A percentile compares a stretch with the other conserved stretches of the same genome.
phyloP scores from a whole-genome alignment of 2,329 filamentous ascomycete genomes.

The Cladophialophora psammophila region DNA sequence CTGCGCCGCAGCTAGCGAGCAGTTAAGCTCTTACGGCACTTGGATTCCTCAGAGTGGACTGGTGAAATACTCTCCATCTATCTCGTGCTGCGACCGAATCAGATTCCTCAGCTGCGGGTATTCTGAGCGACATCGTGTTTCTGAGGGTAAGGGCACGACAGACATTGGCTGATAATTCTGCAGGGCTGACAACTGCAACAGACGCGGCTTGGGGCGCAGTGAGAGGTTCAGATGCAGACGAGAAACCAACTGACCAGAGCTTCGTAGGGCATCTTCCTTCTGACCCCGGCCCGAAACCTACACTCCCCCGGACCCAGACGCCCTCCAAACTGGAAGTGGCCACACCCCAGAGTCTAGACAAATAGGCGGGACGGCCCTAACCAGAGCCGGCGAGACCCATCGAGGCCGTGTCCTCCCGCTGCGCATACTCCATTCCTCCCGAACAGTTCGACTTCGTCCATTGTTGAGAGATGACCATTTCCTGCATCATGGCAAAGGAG shows the following conservation, averaged over 20 bases:
- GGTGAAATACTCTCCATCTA: background rate
- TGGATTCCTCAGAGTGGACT: background rate
- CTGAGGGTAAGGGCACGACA: background rate
- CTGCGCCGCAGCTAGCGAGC: background rate
- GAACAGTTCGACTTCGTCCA: background rate
- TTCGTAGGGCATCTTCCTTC: background rate
- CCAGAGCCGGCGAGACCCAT: conserved; percentile 4
- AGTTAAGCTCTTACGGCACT: background rate
- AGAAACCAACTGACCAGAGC: background rate
- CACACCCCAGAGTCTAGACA: background rate
- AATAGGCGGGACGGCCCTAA: conserved; percentile 7
- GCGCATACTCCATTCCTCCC: background rate
- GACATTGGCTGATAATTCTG: background rate
- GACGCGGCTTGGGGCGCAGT: too few species aligned
- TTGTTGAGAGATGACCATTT: background rate
- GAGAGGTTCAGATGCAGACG: background rate
- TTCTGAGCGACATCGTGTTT: background rate
- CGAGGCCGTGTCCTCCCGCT: background rate
- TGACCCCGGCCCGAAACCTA: background rate
- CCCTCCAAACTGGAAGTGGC: background rate
- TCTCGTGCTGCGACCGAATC: background rate
- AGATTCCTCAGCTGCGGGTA: background rate
- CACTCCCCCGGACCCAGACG: background rate
- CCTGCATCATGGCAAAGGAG: background rate
- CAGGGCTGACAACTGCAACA: too few species aligned